A percentile compares a stretch with the other conserved stretches of the same genome.
phyloP scores from a whole-genome alignment of 805 yeast species.

The Candida pini region DNA sequence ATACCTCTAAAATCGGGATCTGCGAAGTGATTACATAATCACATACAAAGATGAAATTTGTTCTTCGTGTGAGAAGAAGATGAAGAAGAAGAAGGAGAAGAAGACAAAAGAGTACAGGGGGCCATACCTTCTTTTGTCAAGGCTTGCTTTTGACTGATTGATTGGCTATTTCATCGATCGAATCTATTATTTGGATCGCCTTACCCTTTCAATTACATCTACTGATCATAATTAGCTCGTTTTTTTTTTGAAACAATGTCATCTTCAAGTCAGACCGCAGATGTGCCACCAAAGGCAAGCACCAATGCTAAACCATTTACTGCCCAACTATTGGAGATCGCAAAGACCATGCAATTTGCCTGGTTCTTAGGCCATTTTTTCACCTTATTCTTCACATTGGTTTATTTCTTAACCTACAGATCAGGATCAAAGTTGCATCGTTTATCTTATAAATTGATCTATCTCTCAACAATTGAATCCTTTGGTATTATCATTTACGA shows the following conservation, averaged over 20 bases:
- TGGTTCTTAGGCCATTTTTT: conserved; percentile 68
- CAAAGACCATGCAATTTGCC: conserved; percentile 55
- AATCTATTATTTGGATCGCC: no score
- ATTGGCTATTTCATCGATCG: no score
- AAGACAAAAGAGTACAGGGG: no score
- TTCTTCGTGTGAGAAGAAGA: no score
- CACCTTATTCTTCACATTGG: conserved; percentile 36
- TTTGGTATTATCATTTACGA: conserved; percentile 75
- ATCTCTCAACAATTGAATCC: conserved; percentile 61
- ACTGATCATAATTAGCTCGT: no score
- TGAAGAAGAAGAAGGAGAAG: no score
- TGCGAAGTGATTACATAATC: no score
- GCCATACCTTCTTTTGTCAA: no score
- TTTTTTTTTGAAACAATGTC: neutral
- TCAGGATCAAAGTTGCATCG: conserved; percentile 29
- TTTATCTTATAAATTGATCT: conserved; percentile 53
- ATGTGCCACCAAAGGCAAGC: conserved; percentile 6
- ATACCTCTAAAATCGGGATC: no score
- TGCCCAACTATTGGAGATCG: conserved; percentile 10
- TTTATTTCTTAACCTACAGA: conserved; percentile 34
- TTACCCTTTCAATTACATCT: no score
- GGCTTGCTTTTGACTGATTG: no score
- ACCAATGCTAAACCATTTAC: conserved; percentile 6
- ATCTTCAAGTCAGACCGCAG: neutral
- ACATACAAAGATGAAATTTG: no score